phyloP scores from a whole-genome alignment of 2,329 filamentous ascomycete species.

The Xylogone sp. region DNA sequence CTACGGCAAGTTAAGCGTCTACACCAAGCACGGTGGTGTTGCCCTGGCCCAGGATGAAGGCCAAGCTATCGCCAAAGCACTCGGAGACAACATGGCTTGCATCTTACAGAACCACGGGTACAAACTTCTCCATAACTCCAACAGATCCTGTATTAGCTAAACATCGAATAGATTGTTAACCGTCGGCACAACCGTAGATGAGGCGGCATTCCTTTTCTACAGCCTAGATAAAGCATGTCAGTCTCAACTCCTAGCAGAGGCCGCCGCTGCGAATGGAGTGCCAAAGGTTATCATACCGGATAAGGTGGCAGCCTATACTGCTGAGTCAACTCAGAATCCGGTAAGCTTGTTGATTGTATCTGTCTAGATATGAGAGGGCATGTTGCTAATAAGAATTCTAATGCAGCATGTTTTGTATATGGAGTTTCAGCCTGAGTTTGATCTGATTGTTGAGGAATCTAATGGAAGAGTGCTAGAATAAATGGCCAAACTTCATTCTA shows the following conservation, averaged over 20 bases:
- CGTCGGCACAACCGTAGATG: conserved; percentile 33
- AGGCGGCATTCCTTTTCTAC: conserved; percentile 38
- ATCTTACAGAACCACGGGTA: conserved; percentile 36
- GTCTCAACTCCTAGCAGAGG: conserved; percentile 26
- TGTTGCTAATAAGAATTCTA: neutral
- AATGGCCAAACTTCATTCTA: neutral
- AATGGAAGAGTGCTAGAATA: neutral
- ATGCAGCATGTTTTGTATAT: neutral
- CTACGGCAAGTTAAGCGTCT: conserved; percentile 24
- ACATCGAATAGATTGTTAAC: conserved; percentile 12
- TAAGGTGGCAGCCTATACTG: conserved; percentile 72
- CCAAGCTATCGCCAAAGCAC: conserved; percentile 34
- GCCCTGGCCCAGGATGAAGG: conserved; percentile 41
- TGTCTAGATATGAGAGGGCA: conserved; percentile 15
- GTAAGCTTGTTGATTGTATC: conserved; percentile 2
- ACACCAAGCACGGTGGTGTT: conserved; percentile 41
- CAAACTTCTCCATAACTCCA: neutral
- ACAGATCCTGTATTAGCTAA: neutral
- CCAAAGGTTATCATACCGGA: conserved; percentile 64
- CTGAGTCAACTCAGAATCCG: neutral
- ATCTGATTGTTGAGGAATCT: conserved; percentile 9
- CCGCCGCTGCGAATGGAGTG: conserved; percentile 13
- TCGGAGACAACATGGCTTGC: conserved; percentile 36
- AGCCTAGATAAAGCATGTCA: conserved; percentile 36
- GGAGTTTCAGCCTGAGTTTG: conserved; percentile 6